Evolutionary conservation across 2,329 filamentous ascomycete genomes (phyloP), one percentile per base, ranked within the genome.

Genomic region (Verticillium dahliae): DNA sequence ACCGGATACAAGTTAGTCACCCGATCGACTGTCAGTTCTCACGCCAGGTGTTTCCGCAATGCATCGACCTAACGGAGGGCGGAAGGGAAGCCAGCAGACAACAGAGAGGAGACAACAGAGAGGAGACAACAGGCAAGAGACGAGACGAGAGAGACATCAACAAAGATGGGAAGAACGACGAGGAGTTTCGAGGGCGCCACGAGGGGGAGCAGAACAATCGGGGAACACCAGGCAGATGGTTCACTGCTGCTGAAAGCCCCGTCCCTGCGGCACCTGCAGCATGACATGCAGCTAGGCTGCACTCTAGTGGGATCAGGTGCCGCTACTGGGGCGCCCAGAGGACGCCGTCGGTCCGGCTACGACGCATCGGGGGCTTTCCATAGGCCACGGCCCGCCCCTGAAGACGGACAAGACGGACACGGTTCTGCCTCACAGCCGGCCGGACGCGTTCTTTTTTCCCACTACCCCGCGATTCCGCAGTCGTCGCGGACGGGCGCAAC

Each of bases 201-300:
- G 14, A 41, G 13, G 6, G 6, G 13, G 11, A 11, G 13, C 11
- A 4, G 11, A 10, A n/a, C 22, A 18, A 37, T 9, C n/a, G 22
- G n/a, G n/a, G n/a, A 9, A 18, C 45, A 27, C 45, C 45, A 50
- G 18, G 22, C 45, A n/a, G 22, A 11, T n/a, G 45, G 45, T 11
- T 22, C 45, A 27, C n/a, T 9, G n/a, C n/a, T n/a, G 11, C 41
- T 45, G 5, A 50, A 15, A 15, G 18, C 18, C 18, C 35, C 35
- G 33, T 52, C 37, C 38, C 39, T 60, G 33, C 60, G 45, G 58
- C 18, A 59, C 61, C 62, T 62, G 62, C 62, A 63, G 57, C 59
- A 59, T 60, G 59, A 60, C 59, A 52, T 61, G 63, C 61, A 61
- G 61, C 63, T 64, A 64, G 45, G 55, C 61, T 63, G 31, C 57